These are phyloP conservation scores for Coriaria nepalensis DNA, from an alignment of 306 rosid genomes.

Conservation along the genomic window DNA sequence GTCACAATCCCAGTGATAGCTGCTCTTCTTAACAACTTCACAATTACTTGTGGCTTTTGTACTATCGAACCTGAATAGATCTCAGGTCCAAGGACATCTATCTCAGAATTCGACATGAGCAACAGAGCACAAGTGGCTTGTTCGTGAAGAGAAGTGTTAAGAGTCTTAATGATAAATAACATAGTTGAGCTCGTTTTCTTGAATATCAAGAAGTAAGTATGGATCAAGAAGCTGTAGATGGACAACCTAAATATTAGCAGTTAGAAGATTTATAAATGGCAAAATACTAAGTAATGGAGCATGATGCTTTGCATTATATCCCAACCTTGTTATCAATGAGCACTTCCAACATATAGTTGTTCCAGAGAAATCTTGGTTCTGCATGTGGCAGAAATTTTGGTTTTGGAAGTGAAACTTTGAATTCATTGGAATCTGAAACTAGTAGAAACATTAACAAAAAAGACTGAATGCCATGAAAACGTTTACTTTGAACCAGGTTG, in stretches of 20 bases:
- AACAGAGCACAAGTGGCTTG: too few species aligned
- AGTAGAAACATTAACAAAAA: conserved; percentile 10
- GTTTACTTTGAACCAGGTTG: conserved; percentile 11
- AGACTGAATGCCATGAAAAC: conserved; percentile 5
- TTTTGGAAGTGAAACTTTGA: conserved; percentile 17
- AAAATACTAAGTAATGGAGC: conserved; percentile 11
- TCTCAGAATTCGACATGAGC: too few species aligned
- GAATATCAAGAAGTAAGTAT: conserved; percentile 73
- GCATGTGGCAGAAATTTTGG: conserved; percentile 46
- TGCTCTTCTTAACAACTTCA: too few species aligned
- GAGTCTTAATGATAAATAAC: too few species aligned
- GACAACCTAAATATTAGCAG: conserved; percentile 19
- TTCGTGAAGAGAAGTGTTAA: too few species aligned
- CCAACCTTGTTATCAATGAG: conserved; percentile 85
- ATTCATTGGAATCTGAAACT: conserved; percentile 11
- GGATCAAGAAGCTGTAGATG: conserved; percentile 77
- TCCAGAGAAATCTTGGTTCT: conserved; percentile 95
- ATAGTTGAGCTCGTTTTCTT: too few species aligned
- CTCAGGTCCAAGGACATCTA: too few species aligned
- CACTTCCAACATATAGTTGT: conserved; percentile 82
- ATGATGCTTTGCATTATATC: conserved; percentile 12
- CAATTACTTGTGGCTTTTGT: too few species aligned
- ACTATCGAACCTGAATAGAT: too few species aligned
- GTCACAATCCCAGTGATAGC: too few species aligned
- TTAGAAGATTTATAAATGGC: conserved; percentile 14